Evolutionary conservation across 2,329 filamentous ascomycete genomes (phyloP), one percentile per base, ranked within the genome.

Genomic region (Hypoxylon sp.): DNA sequence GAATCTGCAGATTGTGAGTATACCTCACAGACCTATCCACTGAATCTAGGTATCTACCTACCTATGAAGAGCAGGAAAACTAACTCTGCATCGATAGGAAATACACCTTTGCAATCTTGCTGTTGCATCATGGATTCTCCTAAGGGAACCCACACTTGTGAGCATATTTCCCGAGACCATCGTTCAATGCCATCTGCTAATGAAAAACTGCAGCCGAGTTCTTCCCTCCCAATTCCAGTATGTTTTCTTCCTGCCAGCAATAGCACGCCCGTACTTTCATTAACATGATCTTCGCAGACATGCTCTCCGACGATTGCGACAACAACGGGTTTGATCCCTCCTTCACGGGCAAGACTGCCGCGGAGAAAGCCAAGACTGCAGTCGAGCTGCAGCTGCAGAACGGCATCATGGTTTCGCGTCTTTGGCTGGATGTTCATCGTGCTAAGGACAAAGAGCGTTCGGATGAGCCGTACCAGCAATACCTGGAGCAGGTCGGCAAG

Each of bases 371-470:
- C 11, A 39, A 43, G n/a, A 2, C 5, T 8, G 22, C 34, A 3
- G 28, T 59, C 5, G 17, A 57, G 24, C 6, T 24, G 17, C 44
- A 47, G 4, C 3, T 30, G 2, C 11, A 19, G 4, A 39, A 19
- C 41, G 58, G 58, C 13, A n/a, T 62, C 4, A 2, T 47, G 2
- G 8, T 51, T 5, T 11, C 37, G 6, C 44, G 44, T 17, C 32
- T 65, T 1, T 62, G 59, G 63, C n/a, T 13, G 4, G 63, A 65
- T 20, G 55, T 52, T 11, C n/a, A 50, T 8, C 34, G 28, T 4
- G 47, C 55, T 22, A 28, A 26, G 8, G 26, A 46, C 5, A 5
- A 2, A 7, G n/a, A 50, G 13, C 5, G 15, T 2, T 0, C 11
- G 1, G 13, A 39, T 10, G 32, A 47, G 1, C 17, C 26, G 1